Conservation (phyloP, 768 basidiomycete species). For the Phlegmacium glaucopus region DNA sequence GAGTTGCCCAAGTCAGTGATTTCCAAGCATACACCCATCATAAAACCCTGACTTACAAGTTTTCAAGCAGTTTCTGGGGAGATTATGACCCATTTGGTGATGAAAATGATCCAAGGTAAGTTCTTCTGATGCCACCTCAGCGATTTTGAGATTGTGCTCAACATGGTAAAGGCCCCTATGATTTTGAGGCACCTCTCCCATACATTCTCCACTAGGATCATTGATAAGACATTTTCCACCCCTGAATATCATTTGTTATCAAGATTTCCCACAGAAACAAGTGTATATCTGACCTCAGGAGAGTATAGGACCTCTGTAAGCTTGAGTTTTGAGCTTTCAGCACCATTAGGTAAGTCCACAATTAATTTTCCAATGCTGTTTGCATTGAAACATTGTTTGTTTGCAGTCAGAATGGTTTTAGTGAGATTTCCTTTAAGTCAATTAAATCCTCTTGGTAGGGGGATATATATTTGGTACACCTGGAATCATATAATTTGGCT, state of each 20-base stretch:
- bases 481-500: constrained; percentile 24
- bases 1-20: constrained; percentile 3
- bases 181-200: constrained; percentile 21
- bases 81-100: constrained; percentile 28
- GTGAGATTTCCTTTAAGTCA: constrained; percentile 18
- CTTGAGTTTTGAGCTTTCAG: constrained; percentile 15
- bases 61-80: too few relatives aligned
- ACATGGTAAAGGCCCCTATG: constrained; percentile 23
- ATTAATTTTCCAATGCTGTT: constrained; percentile 24
- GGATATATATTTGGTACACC: constrained; percentile 24
- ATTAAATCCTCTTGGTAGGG: constrained; percentile 23
- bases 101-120: constrained; percentile 26
- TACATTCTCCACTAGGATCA: constrained; percentile 8
- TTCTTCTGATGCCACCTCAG: constrained; percentile 14
- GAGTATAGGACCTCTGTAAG: constrained; percentile 32
- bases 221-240: constrained; percentile 24
- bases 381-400: constrained; percentile 28
- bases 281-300: too few relatives aligned
- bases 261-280: too few relatives aligned
- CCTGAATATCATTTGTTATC: constrained; percentile 30
- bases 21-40: constrained; percentile 13
- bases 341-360: constrained; percentile 30
- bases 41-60: constrained; percentile 20
- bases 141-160: constrained; percentile 14
- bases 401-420: constrained; percentile 24